Base-by-base conservation (phyloP, 1,284 basidiomycete genomes). In the Trametes hirsuta region DNA sequence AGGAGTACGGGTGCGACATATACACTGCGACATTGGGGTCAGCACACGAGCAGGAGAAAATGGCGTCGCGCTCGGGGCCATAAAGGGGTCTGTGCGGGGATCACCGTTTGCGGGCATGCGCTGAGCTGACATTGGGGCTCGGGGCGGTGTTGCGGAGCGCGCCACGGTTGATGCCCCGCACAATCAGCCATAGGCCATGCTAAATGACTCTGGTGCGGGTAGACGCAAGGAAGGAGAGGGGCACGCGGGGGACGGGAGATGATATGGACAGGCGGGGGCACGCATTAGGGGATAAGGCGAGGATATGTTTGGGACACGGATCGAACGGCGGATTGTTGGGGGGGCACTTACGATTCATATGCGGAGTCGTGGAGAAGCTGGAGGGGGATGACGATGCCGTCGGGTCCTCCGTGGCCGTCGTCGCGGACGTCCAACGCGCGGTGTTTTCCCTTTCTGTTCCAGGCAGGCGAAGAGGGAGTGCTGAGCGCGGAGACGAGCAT, bases 1-100 rank as follows among this genome's bases (percentile, higher is more conserved):
- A 90, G 73, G 24, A 68, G 72, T 6, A 88, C 73, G 8, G 84
- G 78, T 30, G 88, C 71, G 4, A 84, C 85, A 68, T 91, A 91
- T 2, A 83, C 78, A 15, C 88, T 91, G 67, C 18, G 46, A 40
- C 3, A 41, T 55, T 39, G 40, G 22, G 25, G 55, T 58, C 53
- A 53, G 49, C n/a, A 35, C 6, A 53, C 46, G 25, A 56, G 59
- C 6, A 35, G 12, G 46, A 34, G n/a, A 40, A 18, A 11, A 30
- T 30, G 36, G 40, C 46, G 22, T 47, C 52, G 47, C 24, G 30
- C 46, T 18, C 18, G 18, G 18, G 18, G 18, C 18, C 18, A 18
- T 18, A 30, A 5, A 47, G 24, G 46, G 18, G 39, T 40, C n/a
- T 40, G 39, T 18, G n/a, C 39, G 30, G 30, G 30, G 30, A 30